Base-by-base conservation (phyloP, 108 stramenopile genomes). In the Nannochloropsis salina region DNA sequence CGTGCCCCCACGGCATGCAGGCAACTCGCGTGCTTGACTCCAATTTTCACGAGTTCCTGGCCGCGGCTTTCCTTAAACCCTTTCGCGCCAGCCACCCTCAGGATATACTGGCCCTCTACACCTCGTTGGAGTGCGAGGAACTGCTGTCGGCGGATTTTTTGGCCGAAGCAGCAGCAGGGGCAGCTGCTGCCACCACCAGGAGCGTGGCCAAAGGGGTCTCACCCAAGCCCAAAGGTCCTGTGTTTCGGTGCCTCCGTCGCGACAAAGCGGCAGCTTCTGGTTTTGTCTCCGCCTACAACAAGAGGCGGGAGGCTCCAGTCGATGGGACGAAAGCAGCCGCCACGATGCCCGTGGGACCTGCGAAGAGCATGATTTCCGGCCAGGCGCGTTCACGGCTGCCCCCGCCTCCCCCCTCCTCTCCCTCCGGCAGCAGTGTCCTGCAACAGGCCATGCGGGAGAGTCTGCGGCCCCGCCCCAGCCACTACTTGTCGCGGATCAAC, bases 11-110 rank as follows among this genome's bases (percentile, higher is more conserved):
- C 20, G 61, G 61, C n/a, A 15, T 15, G 61, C 61, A 74, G 4
- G 15, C 61, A n/a, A 74, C 61, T 1, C 3, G 8, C 61, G 20
- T 74, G 61, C 61, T 74, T n/a, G 61, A 74, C 61, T n/a, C 61
- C 20, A n/a, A 15, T 15, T 74, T 74, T n/a, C 20, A 74, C 61
- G 20, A n/a, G 15, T 74, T 74, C 61, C 6, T 74, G 61, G 6
- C 61, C 15, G n/a, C 61, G 2, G 61, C 61, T 74, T 74, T 74
- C n/a, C 61, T 74, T 15, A n/a, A 15, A n/a, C 61, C 61, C 61
- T 74, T 74, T n/a, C 61, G 61, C 61, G 61, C 61, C n/a, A n/a
- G 20, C 61, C 61, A 74, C 61, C 61, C 61, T 74, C 61, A 74
- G 61, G 61, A 15, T 2, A n/a, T 74, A n/a, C 6, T 74, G 4